phyloP scores from a whole-genome alignment of 1,284 basidiomycete species.

The Malassezia furfur region DNA sequence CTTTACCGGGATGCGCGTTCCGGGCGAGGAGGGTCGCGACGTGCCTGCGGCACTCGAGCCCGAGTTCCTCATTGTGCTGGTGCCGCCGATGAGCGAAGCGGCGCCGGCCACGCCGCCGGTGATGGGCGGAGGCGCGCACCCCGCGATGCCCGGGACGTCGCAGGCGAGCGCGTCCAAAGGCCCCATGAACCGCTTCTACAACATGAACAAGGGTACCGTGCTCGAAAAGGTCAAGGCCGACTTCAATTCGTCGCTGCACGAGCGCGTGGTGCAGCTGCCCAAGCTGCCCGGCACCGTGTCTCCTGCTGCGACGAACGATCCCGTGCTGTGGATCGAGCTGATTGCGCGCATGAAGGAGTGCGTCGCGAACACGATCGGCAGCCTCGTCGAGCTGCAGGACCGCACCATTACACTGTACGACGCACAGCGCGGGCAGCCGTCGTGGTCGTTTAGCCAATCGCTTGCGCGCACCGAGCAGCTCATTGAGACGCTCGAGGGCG shows the following conservation, averaged over 20 bases:
- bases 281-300: constrained; percentile 22
- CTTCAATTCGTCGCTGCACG: constrained; percentile 79
- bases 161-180: constrained; percentile 57
- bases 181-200: constrained; percentile 53
- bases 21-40: constrained; percentile 39
- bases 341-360: constrained; percentile 82
- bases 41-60: constrained; percentile 24
- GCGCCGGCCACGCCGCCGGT: neutral
- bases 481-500: constrained; percentile 80
- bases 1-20: constrained; percentile 21
- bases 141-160: neutral
- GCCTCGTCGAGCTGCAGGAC: constrained; percentile 54
- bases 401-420: constrained; percentile 22
- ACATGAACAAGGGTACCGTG: constrained; percentile 69
- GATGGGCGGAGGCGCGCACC: neutral
- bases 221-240: constrained; percentile 84
- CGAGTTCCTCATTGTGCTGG: constrained; percentile 43
- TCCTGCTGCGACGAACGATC: constrained; percentile 57
- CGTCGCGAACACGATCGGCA: constrained; percentile 69
- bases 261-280: constrained; percentile 49
- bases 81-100: constrained; percentile 13
- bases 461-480: constrained; percentile 76
- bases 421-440: constrained; percentile 17
- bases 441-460: constrained; percentile 55
- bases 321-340: constrained; percentile 78